A percentile compares a stretch with the other conserved stretches of the same genome.
These are phyloP conservation scores for Echites panduratus DNA, from an alignment of 257 asterid genomes.

Conservation along the genomic window DNA sequence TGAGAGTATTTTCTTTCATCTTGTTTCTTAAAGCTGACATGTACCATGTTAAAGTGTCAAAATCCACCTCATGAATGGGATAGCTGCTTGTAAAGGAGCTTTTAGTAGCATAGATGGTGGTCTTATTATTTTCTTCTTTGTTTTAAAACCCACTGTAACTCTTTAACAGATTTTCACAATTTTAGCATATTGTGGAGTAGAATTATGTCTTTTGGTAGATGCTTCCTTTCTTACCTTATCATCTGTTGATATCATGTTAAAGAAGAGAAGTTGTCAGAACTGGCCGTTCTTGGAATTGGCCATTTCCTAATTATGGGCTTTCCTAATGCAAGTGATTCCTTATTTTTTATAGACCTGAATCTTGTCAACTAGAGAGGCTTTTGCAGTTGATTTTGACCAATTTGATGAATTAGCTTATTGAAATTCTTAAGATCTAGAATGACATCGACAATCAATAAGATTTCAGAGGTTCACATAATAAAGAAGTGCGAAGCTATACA, in stretches of 20 bases:
- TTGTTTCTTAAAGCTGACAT: constrained; percentile 7
- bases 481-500: background rate
- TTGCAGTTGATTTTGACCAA: background rate
- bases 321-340: background rate
- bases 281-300: background rate
- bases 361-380: background rate
- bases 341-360: background rate
- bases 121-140: background rate
- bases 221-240: background rate
- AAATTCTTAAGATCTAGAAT: background rate
- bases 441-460: background rate
- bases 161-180: background rate
- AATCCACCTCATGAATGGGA: constrained; percentile 11
- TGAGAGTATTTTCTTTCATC: background rate
- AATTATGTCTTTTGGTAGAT: background rate
- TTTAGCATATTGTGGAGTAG: background rate
- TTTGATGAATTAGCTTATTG: background rate
- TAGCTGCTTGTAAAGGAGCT: constrained; percentile 9
- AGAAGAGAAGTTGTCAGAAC: background rate
- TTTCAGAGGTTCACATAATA: background rate
- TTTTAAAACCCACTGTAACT: constrained; percentile 5
- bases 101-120: constrained; percentile 5
- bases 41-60: background rate
- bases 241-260: background rate
- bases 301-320: background rate